Base-by-base conservation (phyloP, 495 filamentous ascomycete species). In the Neurospora cerealis region DNA sequence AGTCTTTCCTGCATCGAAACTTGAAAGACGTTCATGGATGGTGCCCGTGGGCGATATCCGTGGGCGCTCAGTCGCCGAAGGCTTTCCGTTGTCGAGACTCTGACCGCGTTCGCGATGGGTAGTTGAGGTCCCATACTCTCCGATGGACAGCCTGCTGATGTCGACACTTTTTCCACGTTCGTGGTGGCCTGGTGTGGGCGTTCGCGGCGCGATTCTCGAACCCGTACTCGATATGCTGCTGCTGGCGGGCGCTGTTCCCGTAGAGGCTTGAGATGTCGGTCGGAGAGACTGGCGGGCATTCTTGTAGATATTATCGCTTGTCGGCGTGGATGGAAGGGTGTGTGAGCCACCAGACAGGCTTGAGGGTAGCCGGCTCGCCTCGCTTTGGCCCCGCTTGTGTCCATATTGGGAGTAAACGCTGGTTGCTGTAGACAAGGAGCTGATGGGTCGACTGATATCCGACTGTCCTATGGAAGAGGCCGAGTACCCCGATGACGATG, bases 331-430 rank as follows among this genome's bases (percentile, higher is more conserved):
- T 62, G 79, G 85, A 74, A 77, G 82, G 80, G 79, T 81, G 75
- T 81, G 84, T 70, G 78, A 74, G 19, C 75, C 66, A 6, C 54
- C 54, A 34, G 82, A 77, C 38, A 80, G 78, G 70, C 81, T 78
- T 42, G 85, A 82, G 36, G 83, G 78, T 44, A 88, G 84, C 28
- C 81, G 83, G 36, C 80, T 85, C 46, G 86, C 85, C 81, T 96
- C 93, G 79, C 92, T 95, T 78, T 90, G 89, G 42, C 93, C 93
- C 74, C 93, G 87, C 81, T 89, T 92, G 77, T 95, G 93, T 19
- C 89, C 87, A 36, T 85, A 74, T 54, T 83, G 77, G 36, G 81
- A 83, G 75, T 88, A 88, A 37, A 83, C 83, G 79, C 88, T 90
- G n/a, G 93, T 95, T 11, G 87, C 87, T 75, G 88, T 87, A n/a